These are phyloP conservation scores for Pseudoperonospora humuli DNA, from an alignment of 352 stramenopile species.

Conservation along the genomic window DNA sequence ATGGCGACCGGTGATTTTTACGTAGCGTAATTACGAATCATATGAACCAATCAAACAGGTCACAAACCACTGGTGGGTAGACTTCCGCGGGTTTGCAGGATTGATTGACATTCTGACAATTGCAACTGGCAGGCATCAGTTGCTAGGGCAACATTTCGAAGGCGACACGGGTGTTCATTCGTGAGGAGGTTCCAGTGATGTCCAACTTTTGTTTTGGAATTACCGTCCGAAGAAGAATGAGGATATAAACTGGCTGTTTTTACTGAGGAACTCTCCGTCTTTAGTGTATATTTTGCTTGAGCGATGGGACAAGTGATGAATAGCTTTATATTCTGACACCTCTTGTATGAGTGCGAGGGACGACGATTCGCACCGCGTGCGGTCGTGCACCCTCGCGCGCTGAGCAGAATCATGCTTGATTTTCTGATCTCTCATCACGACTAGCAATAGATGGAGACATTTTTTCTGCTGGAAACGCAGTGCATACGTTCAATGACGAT, in stretches of 20 bases:
- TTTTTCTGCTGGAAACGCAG: not conserved
- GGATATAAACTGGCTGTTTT: constrained; percentile 82
- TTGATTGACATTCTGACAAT: constrained; percentile 14
- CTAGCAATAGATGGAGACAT: not conserved
- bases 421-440: constrained; percentile 39
- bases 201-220: constrained; percentile 77
- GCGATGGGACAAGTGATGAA: constrained; percentile 65
- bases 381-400: constrained; percentile 34
- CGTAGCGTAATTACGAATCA: constrained; percentile 10
- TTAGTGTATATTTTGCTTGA: constrained; percentile 14
- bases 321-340: constrained; percentile 87
- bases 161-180: not conserved
- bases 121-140: constrained; percentile 4
- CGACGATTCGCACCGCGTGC: constrained; percentile 50
- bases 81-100: not conserved
- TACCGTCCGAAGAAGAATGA: constrained; percentile 82
- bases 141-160: not conserved
- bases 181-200: constrained; percentile 60
- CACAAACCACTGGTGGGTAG: constrained; percentile 16
- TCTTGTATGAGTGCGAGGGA: constrained; percentile 83
- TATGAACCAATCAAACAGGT: constrained; percentile 5
- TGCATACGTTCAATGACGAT: constrained; percentile 57
- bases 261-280: constrained; percentile 63
- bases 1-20: constrained; percentile 10
- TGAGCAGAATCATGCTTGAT: constrained; percentile 81